Base-by-base conservation (phyloP, 1,139 yeast species). In the Yamadazyma trypodendri region DNA sequence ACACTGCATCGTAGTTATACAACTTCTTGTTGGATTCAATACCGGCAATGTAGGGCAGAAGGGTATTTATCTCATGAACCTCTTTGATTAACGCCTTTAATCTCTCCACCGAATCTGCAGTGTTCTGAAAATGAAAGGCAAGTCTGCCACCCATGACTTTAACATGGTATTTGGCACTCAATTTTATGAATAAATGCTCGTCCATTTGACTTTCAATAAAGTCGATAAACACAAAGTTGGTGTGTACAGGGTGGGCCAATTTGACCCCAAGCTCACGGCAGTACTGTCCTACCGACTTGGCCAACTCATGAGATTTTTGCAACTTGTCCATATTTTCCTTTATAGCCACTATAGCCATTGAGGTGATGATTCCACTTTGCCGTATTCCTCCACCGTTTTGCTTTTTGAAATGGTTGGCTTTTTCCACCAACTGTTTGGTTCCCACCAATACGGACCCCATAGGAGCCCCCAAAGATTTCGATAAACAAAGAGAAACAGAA, bases 341-440 rank as follows among this genome's bases (percentile, higher is more conserved):
- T 28, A 70, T 61, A 7, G 75, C 75, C 16, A 58, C 58, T 13
- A 58, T 55, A 2, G 75, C 75, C 85, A 92, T 90, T 32, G 80
- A 71, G 8, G 95, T 74, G 60, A 90, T 71, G 62, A 87, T 68
- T 44, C 97, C 97, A 23, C 86, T 74, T 62, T 90, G 97, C 60
- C 97, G 77, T 45, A 90, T 79, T 46, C 97, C 97, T 51, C 97
- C 97, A 54, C 97, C 97, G 54, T 81, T 81, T 65, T 90, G 97
- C 61, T 90, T 90, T 54, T 87, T 83, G 68, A 89, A 84, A 67
- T 90, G 95, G 56, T 81, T 82, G 32, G 95, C 90, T 55, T 80
- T 82, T 51, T 71, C 68, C 48, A 89, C 82, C 49, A 82, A 73
- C 39, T 67, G 67, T 14, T 61, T 51, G 36, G 73, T 68, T 35